Base-by-base conservation (phyloP, 345 rosid species). In the Erodium maritimum region DNA sequence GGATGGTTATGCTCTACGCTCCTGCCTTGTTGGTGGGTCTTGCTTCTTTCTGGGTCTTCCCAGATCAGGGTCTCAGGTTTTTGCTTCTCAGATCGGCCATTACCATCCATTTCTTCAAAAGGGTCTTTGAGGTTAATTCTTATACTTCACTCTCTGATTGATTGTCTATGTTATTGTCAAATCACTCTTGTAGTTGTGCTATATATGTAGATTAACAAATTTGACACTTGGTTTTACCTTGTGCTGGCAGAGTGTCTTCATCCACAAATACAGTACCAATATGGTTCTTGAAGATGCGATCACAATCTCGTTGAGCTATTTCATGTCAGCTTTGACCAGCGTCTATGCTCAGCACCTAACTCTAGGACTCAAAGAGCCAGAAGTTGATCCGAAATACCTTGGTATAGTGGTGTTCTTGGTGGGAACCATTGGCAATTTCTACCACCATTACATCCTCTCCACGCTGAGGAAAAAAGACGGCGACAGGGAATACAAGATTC, bases 391-490 rank as follows among this genome's bases (percentile, higher is more conserved):
- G 34, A 81, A 61, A 54, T 64, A 58, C 63, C 21, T 59, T 0
- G 95, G 98, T 3, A 25, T 73, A 5, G 16, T 61, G 2, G 14
- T 91, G 51, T 84, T 84, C 60, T 55, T 77, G 1, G 17, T 82
- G 24, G 96, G 95, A 29, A 73, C 82, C 5, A 54, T 23, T 23
- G 97, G 95, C 3, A 88, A 91, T 69, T 74, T 91, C 50, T 86
- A 91, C 73, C 95, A 86, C 71, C 97, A 91, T 62, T 57, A 25
- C 50, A 68, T 88, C 19, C 83, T 91, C 5, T 82, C 95, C 66
- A 72, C 68, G 45, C 71, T 85, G 13, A 79, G 91, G 67, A 55
- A 55, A 46, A 57, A 58, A 9, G 33, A 25, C 7, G 74, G 63
- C 13, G 75, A 65, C 24, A 79, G 74, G 58, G 86, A 75, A 21